Evolutionary conservation across 305 asterid species (phyloP).

Genomic region (Solanum hybrid): DNA sequence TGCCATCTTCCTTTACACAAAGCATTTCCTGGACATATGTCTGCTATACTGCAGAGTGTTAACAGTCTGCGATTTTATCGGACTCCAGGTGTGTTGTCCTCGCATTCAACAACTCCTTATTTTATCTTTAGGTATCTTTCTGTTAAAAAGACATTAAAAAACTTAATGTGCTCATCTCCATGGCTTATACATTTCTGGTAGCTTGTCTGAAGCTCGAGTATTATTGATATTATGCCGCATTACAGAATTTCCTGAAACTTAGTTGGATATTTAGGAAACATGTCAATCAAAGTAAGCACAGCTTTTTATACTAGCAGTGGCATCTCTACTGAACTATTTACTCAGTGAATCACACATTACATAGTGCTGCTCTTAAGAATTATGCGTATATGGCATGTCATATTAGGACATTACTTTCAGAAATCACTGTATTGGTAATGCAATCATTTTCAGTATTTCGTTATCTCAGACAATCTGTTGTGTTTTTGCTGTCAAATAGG

Average conservation of each 20-base stretch:
- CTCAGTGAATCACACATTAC: background rate
- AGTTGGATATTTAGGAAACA: background rate
- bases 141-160: background rate
- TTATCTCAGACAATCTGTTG: background rate
- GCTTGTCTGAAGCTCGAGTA: background rate
- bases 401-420: background rate
- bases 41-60: constrained; percentile 88
- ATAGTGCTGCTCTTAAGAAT: background rate
- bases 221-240: background rate
- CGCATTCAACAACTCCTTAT: constrained; percentile 11
- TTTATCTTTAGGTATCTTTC: background rate
- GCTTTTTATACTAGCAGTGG: background rate
- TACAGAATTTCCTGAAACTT: background rate
- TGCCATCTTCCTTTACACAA: constrained; percentile 75
- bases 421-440: background rate
- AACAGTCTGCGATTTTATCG: constrained; percentile 79
- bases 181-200: background rate
- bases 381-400: background rate
- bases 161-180: background rate
- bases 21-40: constrained; percentile 85
- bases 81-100: constrained; percentile 67
- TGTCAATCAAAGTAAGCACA: background rate
- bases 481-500: constrained; percentile 1
- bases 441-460: background rate
- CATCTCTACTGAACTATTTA: background rate